Conservation (phyloP, 108 stramenopile genomes). For the Asterionellopsis glacialis region DNA sequence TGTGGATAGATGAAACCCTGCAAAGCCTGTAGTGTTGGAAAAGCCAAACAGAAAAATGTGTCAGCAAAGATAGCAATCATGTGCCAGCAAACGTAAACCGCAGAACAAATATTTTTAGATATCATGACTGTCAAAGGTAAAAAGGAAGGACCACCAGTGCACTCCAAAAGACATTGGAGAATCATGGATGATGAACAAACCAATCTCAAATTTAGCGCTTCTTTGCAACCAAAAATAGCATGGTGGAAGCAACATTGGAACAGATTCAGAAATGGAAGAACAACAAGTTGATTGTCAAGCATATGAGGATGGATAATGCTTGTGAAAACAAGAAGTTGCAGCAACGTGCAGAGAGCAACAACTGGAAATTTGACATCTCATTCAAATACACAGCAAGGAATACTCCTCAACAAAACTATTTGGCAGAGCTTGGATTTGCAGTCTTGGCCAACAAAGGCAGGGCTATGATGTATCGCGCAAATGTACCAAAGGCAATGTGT, state of each 20-base stretch:
- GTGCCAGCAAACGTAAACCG: neutral
- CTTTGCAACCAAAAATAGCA: conserved; percentile 2
- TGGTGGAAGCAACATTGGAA: conserved; percentile 15
- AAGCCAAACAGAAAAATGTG: conserved; percentile 25
- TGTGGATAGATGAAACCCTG: conserved; percentile 22
- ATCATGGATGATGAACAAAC: conserved; percentile 17
- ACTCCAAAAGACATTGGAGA: neutral
- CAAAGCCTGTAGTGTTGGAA: conserved; percentile 12
- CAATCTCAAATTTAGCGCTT: conserved; percentile 8
- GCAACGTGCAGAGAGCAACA: neutral
- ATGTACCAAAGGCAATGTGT: neutral
- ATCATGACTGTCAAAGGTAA: neutral
- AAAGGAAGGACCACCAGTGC: neutral
- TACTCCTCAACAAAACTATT: conserved; percentile 6
- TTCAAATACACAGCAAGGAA: conserved; percentile 19
- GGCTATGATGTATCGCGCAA: conserved; percentile 4
- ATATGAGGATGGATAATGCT: conserved; percentile 15
- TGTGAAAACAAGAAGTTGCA: conserved; percentile 10
- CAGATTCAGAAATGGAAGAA: conserved; percentile 5
- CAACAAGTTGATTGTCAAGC: conserved; percentile 6
- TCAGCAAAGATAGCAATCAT: neutral
- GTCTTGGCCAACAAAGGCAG: conserved; percentile 3
- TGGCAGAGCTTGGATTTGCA: conserved; percentile 26
- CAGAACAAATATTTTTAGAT: conserved; percentile 14
- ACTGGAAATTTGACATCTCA: conserved; percentile 16